Base-by-base conservation (phyloP, 345 rosid genomes). In the Geranium rotundifolium region DNA sequence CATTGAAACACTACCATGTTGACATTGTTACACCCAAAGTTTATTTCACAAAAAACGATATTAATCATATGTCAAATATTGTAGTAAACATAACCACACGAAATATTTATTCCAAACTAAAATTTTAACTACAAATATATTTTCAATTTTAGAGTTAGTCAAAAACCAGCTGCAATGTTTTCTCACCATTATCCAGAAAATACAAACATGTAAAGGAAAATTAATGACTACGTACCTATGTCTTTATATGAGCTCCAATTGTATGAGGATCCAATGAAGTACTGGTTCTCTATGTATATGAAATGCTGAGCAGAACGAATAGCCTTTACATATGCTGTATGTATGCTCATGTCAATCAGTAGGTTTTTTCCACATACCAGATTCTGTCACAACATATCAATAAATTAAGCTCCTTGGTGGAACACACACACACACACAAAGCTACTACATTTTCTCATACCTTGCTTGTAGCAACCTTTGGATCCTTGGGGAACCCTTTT, bases 301-400 rank as follows among this genome's bases (percentile, higher is more conserved):
- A 80, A 92, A 75, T 92, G 95, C 76, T 92, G 98, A 29, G 98
- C 98, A 67, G 93, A 72, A 73, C 98, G 98, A 59, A 92, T 92
- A 67, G 97, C 98, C 73, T 85, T 87, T 65, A 92, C 95, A 68
- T 87, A 92, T 66, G 97, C 96, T 0, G 95, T 82, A 77, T 89
- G 98, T 78, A 92, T 92, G 90, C 98, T 92, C 98, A 92, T 89
- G 81, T 92, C 98, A 54, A 92, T 92, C 61, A 92, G 85, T 56
- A 89, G 84, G 69, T 92, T 87, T 84, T 92, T 92, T 57, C 97
- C 97, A 52, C 93, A 89, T 20, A 89, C 76, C 72, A 92, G 78
- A 62, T 84, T 87, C 97, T 92, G 86, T 76, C 57, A 67, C 76
- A 75, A 67, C 55, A 64, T 61, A 76, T 65, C 7, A 50, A 63